Evolutionary conservation across 345 rosid genomes (phyloP).

Genomic region (Ceriops zippeliana): DNA sequence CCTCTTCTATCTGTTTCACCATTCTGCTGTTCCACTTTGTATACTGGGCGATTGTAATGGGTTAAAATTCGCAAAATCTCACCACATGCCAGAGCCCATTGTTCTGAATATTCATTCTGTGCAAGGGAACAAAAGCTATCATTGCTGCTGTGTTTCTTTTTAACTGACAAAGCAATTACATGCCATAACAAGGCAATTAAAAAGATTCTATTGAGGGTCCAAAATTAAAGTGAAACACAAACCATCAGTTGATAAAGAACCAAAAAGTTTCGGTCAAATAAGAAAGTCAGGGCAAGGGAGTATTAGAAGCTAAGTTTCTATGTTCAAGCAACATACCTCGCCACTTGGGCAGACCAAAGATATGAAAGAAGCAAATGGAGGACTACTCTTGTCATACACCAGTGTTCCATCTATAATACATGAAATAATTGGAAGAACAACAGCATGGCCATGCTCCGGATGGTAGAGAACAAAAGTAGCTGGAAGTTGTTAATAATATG

Average conservation of each 20-base stretch:
- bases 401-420: conserved; percentile 81
- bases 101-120: conserved; percentile 94
- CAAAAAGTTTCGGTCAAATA: neutral
- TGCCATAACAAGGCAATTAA: conserved; percentile 4
- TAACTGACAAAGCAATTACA: neutral
- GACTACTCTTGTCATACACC: conserved; percentile 66
- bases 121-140: conserved; percentile 6
- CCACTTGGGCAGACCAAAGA: conserved; percentile 75
- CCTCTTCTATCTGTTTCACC: conserved; percentile 51
- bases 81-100: conserved; percentile 98
- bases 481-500: conserved; percentile 34
- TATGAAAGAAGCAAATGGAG: conserved; percentile 93
- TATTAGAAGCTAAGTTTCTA: conserved; percentile 5
- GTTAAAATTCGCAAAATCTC: conserved; percentile 94
- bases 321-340: conserved; percentile 49
- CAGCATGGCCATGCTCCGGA: conserved; percentile 97
- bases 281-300: neutral
- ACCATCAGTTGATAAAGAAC: neutral
- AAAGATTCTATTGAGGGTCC: neutral
- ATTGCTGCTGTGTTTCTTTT: neutral
- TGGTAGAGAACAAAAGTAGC: conserved; percentile 97
- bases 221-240: neutral
- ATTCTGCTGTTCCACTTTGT: conserved; percentile 57
- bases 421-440: conserved; percentile 90
- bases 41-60: conserved; percentile 96